These are phyloP conservation scores for Colletotrichum somersetense DNA, from an alignment of 2,329 filamentous ascomycete genomes.

Conservation along the genomic window DNA sequence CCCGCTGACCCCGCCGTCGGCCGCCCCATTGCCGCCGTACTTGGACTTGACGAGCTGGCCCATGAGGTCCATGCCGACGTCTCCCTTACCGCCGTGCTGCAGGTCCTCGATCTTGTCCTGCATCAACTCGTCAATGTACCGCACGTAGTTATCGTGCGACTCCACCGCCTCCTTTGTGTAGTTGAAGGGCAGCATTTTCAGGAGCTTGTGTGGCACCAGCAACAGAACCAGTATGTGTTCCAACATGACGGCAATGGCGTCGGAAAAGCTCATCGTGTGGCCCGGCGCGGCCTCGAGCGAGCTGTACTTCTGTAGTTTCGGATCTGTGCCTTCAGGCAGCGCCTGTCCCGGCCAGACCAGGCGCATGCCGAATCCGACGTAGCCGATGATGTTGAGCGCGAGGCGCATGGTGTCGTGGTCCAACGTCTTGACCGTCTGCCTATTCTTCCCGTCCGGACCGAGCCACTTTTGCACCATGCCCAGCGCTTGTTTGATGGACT, in stretches of 20 bases:
- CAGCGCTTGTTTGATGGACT: constrained; percentile 71
- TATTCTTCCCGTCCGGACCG: constrained; percentile 50
- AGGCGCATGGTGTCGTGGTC: constrained; percentile 75
- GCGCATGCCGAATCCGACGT: constrained; percentile 77
- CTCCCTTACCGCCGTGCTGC: constrained; percentile 50
- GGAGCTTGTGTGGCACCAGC: constrained; percentile 68
- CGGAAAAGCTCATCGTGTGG: constrained; percentile 74
- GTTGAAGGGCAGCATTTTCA: constrained; percentile 64
- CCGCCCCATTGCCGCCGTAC: constrained; percentile 49
- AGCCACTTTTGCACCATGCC: constrained; percentile 72
- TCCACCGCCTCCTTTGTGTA: constrained; percentile 63
- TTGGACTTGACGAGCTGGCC: constrained; percentile 62
- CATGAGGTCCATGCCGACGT: constrained; percentile 66
- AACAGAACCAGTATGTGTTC: constrained; percentile 74
- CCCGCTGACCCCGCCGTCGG: constrained; percentile 35
- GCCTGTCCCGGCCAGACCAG: constrained; percentile 74
- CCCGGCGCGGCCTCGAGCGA: constrained; percentile 61
- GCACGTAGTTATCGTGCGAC: constrained; percentile 72
- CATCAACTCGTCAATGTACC: constrained; percentile 79
- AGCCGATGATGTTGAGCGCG: constrained; percentile 69
- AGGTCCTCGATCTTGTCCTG: constrained; percentile 67
- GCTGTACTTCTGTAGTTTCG: constrained; percentile 62
- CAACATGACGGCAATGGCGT: constrained; percentile 71
- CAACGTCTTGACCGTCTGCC: constrained; percentile 64
- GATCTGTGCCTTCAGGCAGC: constrained; percentile 57